Conservation (phyloP, 768 basidiomycete species). For the Mycena metata region DNA sequence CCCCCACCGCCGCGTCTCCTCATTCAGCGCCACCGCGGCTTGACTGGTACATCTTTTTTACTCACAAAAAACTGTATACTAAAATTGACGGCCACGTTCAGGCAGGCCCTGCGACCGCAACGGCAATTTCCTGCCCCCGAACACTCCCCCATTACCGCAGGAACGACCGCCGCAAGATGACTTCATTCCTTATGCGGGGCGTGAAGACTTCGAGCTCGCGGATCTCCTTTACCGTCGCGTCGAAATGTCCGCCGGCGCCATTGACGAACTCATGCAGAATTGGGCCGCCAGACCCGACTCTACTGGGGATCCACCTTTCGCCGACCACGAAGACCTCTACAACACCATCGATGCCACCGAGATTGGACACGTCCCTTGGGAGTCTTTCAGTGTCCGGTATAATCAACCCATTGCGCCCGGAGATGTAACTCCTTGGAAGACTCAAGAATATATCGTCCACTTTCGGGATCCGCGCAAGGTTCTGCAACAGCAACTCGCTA, state of each 20-base stretch:
- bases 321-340: no score
- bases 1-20: neutral
- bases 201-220: constrained; percentile 1
- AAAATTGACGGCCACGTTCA: neutral
- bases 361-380: no score
- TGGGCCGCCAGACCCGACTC: no score
- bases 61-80: no score
- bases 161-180: neutral
- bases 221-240: constrained; percentile 38
- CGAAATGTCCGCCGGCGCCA: constrained; percentile 41
- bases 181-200: neutral
- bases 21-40: neutral
- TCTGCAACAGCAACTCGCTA: no score
- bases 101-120: constrained; percentile 5
- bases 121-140: constrained; percentile 3
- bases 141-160: neutral
- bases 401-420: no score
- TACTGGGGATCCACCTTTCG: no score
- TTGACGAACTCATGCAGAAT: constrained; percentile 41
- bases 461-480: no score
- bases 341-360: no score
- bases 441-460: no score
- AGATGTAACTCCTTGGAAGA: no score
- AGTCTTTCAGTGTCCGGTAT: no score
- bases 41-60: neutral